Conservation (phyloP, 164 flowering plant genomes). For the Tinospora cordifolia region DNA sequence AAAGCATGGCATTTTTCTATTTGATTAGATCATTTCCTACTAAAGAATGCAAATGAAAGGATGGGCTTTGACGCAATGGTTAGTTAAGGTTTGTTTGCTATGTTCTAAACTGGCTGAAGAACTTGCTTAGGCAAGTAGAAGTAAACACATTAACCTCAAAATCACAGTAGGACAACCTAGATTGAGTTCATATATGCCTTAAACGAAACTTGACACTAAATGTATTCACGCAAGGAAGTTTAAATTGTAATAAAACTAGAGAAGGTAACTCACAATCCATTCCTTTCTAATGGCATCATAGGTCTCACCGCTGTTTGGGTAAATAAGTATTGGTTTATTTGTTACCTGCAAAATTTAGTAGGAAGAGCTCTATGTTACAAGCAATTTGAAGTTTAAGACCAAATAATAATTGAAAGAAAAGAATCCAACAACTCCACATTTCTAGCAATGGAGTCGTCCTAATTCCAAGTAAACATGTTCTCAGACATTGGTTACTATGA, state of each 20-base stretch:
- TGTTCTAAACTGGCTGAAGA: too few species aligned
- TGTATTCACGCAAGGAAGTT: background rate
- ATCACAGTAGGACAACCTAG: too few species aligned
- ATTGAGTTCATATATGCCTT: too few species aligned
- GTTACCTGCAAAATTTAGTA: constrained; percentile 45
- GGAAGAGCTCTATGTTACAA: background rate
- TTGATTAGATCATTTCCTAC: too few species aligned
- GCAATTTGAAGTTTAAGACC: background rate
- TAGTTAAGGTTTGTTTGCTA: too few species aligned
- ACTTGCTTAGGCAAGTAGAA: too few species aligned
- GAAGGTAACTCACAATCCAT: constrained; percentile 66
- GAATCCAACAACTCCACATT: background rate
- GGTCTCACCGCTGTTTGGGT: constrained; percentile 93
- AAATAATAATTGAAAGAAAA: background rate
- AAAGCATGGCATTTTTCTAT: too few species aligned
- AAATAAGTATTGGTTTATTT: constrained; percentile 61
- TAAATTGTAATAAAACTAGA: background rate
- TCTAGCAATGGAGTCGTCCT: background rate
- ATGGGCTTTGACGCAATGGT: too few species aligned
- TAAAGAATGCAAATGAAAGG: too few species aligned
- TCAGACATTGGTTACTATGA: background rate
- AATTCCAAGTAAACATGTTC: background rate
- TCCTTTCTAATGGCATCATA: constrained; percentile 57
- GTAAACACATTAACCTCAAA: too few species aligned
- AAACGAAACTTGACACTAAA: too few species aligned